These are phyloP conservation scores for Trichophyton equinum DNA, from an alignment of 2,329 filamentous ascomycete species.

Conservation along the genomic window DNA sequence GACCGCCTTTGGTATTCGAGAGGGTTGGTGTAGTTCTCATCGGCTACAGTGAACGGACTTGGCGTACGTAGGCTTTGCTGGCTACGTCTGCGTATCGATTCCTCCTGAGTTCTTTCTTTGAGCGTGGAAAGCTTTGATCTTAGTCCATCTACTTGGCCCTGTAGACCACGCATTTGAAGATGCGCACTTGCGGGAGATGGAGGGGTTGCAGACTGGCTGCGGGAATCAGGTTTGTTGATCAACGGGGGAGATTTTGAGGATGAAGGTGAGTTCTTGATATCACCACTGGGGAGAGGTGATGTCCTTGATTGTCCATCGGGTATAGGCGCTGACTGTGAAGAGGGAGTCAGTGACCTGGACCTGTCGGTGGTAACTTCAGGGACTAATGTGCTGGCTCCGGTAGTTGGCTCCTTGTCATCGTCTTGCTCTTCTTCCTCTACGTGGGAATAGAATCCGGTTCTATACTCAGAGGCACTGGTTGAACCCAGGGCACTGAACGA, in stretches of 20 bases:
- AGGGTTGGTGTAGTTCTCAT: conserved; percentile 41
- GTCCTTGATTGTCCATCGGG: conserved; percentile 12
- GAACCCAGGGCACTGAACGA: conserved; percentile 48
- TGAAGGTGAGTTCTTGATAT: conserved; percentile 17
- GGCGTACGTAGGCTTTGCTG: conserved; percentile 61
- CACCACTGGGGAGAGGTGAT: conserved; percentile 6
- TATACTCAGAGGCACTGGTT: conserved; percentile 21
- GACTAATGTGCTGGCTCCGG: neutral
- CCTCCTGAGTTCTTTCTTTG: conserved; percentile 64
- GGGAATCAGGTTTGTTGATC: conserved; percentile 17
- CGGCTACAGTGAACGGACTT: conserved; percentile 67
- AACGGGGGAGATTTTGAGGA: conserved; percentile 19
- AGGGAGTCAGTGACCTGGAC: neutral
- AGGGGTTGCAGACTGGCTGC: conserved; percentile 29
- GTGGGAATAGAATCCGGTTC: conserved; percentile 15
- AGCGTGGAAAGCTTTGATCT: conserved; percentile 74
- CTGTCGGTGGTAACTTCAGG: neutral
- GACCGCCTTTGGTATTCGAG: conserved; percentile 1
- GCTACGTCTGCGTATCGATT: conserved; percentile 65
- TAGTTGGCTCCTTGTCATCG: neutral
- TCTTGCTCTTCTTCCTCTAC: neutral
- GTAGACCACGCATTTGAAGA: conserved; percentile 60
- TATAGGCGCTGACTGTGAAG: neutral
- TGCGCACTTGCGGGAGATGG: conserved; percentile 57
- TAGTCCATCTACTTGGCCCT: conserved; percentile 73